Evolutionary conservation across 345 rosid species (phyloP), one percentile per base, ranked within the genome.

Genomic region (Corchorus capsularis): DNA sequence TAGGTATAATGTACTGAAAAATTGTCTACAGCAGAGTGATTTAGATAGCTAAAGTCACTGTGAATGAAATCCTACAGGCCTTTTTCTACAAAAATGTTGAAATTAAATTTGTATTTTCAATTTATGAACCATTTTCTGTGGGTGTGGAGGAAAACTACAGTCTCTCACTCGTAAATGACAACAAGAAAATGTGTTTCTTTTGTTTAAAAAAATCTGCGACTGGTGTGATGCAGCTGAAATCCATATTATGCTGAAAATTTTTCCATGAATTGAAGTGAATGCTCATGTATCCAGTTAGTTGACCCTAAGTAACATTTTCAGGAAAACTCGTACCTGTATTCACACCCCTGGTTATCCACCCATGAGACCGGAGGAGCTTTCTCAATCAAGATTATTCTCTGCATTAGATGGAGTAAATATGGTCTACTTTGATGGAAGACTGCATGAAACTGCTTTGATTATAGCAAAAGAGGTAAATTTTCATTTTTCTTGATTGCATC

Each of bases 281-380:
- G 5, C 74, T 70, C 34, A 70, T 53, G 6, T 53, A n/a, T 70
- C 49, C 20, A n/a, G 2, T 11, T 20, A 15, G 62, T 22, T 20
- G 62, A 72, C 66, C 27, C 35, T 55, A 52, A 52, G n/a, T 64
- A 16, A 55, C 70, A 75, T 69, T 79, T 84, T 59, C 86, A 95
- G 99, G 87, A 87, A 89, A 82, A 95, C 97, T 20, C 97, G 99
- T 8, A 95, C 99, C 39, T 95, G 98, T 82, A 95, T 93, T 72
- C 93, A 93, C 70, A 90, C 97, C 32, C 91, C 94, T 39, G 99
- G 97, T 73, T 41, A 81, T 60, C 99, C 98, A 70, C 91, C 86
- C 50, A 82, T 93, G 91, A 69, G 59, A 72, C 91, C 91, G 1
- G 84, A 82, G 57, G 98, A 92, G 34, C 86, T 95, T 74, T 73